Evolutionary conservation across 1,284 basidiomycete genomes (phyloP).

Genomic region (Trichosporon sp.): DNA sequence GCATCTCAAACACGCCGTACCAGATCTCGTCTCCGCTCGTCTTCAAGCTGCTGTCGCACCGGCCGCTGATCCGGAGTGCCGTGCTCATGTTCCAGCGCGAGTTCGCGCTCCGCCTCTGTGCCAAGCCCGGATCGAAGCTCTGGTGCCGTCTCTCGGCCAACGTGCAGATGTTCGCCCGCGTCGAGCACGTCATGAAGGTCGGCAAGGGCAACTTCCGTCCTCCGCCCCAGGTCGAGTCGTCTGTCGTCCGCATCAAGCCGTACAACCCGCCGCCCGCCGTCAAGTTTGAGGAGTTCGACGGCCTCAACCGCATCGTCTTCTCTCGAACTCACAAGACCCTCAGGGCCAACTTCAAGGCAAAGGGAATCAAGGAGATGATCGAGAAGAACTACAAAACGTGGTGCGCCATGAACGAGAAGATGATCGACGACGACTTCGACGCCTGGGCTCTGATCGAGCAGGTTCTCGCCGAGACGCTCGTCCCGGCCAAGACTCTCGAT

Average conservation of each 20-base stretch:
- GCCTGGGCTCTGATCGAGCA: slow-evolving; percentile 72
- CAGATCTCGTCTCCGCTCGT: slow-evolving; percentile 96
- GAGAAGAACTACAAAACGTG: slow-evolving; percentile 94
- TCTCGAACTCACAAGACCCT: slow-evolving; percentile 85
- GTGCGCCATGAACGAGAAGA: slow-evolving; percentile 76
- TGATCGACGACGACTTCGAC: slow-evolving; percentile 64
- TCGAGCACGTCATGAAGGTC: slow-evolving; percentile 95
- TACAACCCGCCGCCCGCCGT: slow-evolving; percentile 92
- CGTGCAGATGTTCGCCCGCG: slow-evolving; percentile 91
- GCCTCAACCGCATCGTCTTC: slow-evolving; percentile 85
- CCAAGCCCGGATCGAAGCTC: slow-evolving; percentile 73
- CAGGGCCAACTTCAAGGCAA: slow-evolving; percentile 81
- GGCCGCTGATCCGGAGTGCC: slow-evolving; percentile 86
- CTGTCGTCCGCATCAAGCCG: slow-evolving; percentile 86
- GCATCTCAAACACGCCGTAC: slow-evolving; percentile 98
- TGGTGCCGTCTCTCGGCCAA: slow-evolving; percentile 97
- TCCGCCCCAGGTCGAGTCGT: slow-evolving; percentile 89
- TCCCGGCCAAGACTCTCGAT: slow-evolving; percentile 22
- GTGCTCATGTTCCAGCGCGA: slow-evolving; percentile 99
- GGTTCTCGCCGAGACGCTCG: slow-evolving; percentile 58
- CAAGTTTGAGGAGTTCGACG: slow-evolving; percentile 96
- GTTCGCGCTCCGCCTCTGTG: slow-evolving; percentile 89
- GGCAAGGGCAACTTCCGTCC: slow-evolving; percentile 95
- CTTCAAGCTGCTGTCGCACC: slow-evolving; percentile 93
- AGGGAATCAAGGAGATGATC: slow-evolving; percentile 89